Percentiles rank a stretch among this genome's conserved stretches.
Evolutionary conservation across 2,329 filamentous ascomycete species (phyloP).

Genomic region (Neofusicoccum cordaticola): DNA sequence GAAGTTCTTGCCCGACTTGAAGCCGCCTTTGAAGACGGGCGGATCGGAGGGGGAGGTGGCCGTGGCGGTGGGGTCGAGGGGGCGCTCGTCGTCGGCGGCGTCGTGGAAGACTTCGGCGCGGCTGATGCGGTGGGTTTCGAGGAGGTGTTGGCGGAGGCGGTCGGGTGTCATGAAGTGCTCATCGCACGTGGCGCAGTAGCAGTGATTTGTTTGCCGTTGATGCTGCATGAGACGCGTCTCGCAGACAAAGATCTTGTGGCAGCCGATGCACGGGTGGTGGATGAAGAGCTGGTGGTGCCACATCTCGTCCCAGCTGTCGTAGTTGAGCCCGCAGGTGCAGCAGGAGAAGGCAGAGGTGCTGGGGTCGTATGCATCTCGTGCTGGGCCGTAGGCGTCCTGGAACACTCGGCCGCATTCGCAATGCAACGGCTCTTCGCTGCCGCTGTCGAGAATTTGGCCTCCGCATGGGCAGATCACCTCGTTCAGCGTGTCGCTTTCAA

Average conservation of each 20-base stretch:
- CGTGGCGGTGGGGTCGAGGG: neutral
- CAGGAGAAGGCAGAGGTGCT: slow-evolving; percentile 5
- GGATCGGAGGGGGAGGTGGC: neutral
- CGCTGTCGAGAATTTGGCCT: neutral
- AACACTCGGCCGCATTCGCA: slow-evolving; percentile 11
- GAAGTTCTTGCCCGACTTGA: slow-evolving; percentile 16
- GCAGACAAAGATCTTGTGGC: slow-evolving; percentile 15
- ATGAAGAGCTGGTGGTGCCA: slow-evolving; percentile 15
- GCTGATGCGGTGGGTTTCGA: neutral
- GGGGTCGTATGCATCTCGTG: neutral
- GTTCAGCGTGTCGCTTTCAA: slow-evolving; percentile 12
- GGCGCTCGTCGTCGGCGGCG: slow-evolving; percentile 2
- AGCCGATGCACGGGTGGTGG: slow-evolving; percentile 18
- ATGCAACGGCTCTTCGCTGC: neutral
- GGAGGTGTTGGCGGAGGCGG: slow-evolving; percentile 16
- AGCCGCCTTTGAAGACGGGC: slow-evolving; percentile 15
- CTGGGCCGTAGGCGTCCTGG: slow-evolving; percentile 6
- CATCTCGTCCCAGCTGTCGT: slow-evolving; percentile 17
- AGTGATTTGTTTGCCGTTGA: slow-evolving; percentile 9
- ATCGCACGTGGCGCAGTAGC: slow-evolving; percentile 9
- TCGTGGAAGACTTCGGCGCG: slow-evolving; percentile 13
- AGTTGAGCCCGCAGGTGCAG: neutral
- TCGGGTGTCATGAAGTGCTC: slow-evolving; percentile 17
- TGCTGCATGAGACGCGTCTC: slow-evolving; percentile 8
- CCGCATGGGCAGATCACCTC: slow-evolving; percentile 15